Conservation (phyloP, 1,139 yeast genomes). For the Neolecta irregularis region DNA sequence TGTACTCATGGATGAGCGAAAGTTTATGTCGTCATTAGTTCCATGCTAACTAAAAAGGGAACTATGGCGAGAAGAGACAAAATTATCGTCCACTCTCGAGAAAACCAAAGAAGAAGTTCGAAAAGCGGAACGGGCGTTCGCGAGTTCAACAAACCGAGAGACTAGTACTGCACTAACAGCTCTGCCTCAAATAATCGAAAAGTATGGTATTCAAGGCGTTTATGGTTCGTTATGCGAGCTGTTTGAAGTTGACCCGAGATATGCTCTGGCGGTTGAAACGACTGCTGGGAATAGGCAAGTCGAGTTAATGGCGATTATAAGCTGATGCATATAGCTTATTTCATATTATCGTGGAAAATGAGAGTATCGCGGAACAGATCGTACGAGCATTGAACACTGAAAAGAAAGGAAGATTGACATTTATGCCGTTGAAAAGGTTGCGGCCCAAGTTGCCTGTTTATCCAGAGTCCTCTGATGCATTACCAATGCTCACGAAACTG, state of each 20-base stretch:
- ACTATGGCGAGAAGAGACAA: constrained; percentile 70
- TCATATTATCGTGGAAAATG: constrained; percentile 79
- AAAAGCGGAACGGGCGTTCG: constrained; percentile 31
- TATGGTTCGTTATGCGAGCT: constrained; percentile 78
- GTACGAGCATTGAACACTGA: constrained; percentile 64
- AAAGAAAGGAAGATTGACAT: constrained; percentile 71
- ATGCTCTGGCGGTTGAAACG: constrained; percentile 73
- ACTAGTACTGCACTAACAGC: constrained; percentile 56
- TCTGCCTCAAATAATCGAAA: constrained; percentile 43
- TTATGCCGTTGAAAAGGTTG: constrained; percentile 76
- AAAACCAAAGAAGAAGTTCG: constrained; percentile 39
- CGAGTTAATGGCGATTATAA: background rate
- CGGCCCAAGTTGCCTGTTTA: constrained; percentile 28
- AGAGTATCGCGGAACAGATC: constrained; percentile 61
- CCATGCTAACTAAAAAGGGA: constrained; percentile 16
- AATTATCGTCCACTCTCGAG: constrained; percentile 39
- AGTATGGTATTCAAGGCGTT: constrained; percentile 45
- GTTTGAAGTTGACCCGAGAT: constrained; percentile 64
- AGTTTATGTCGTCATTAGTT: constrained; percentile 18
- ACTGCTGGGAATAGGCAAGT: constrained; percentile 50
- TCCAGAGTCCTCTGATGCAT: constrained; percentile 39
- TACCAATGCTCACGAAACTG: constrained; percentile 63
- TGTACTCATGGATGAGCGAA: constrained; percentile 47
- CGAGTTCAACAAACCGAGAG: constrained; percentile 42
- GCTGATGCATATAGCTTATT: constrained; percentile 38